Evolutionary conservation across 176 grass and related monocot genomes (phyloP).

Genomic region (Aegilops longissima): DNA sequence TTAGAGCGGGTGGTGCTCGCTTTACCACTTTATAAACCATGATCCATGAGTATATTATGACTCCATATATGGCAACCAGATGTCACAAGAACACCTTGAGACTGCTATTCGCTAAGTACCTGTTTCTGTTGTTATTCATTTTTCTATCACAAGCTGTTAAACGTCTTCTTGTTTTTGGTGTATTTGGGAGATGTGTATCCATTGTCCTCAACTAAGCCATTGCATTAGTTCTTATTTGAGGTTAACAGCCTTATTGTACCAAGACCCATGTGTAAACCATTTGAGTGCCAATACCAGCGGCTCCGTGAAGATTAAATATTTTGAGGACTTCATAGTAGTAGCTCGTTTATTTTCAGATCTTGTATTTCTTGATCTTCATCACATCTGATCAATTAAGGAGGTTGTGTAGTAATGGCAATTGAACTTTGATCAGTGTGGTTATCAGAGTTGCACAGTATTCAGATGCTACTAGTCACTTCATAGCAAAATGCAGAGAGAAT

Average conservation of each 20-base stretch:
- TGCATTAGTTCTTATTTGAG: not conserved
- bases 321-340: not conserved
- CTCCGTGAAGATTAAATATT: not conserved
- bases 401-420: not conserved
- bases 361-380: not conserved
- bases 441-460: not conserved
- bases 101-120: not conserved
- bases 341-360: not conserved
- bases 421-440: not conserved
- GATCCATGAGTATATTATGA: not conserved
- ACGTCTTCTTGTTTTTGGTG: not conserved
- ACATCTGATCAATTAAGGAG: not conserved
- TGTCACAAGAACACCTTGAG: not conserved
- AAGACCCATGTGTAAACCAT: not conserved
- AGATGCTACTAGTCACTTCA: not conserved
- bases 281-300: not conserved
- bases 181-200: not conserved
- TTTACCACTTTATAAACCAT: no score
- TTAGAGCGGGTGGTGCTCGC: no score
- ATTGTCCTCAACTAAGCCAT: not conserved
- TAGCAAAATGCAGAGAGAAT: not conserved
- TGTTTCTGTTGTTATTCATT: not conserved
- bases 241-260: not conserved
- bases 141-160: not conserved
- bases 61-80: not conserved